These are phyloP conservation scores for Yarrowia bubula DNA, from an alignment of 805 yeast species.

Conservation along the genomic window DNA sequence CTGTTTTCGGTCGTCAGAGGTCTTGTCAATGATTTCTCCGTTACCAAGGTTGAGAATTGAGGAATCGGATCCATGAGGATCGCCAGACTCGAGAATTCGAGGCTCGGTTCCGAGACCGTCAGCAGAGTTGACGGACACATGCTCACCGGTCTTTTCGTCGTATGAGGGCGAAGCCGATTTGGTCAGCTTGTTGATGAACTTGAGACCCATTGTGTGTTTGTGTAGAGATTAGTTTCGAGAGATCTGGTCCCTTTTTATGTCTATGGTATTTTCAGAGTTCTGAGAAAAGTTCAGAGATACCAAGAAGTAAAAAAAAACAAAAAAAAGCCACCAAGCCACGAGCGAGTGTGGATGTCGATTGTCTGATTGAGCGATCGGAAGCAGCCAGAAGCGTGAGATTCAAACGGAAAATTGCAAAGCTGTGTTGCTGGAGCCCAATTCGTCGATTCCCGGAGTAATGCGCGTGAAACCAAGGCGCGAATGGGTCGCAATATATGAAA, in stretches of 20 bases:
- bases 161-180: conserved; percentile 2
- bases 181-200: conserved; percentile 19
- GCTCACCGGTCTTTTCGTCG: conserved; percentile 6
- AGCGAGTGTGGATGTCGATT: not conserved
- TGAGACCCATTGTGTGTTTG: conserved; percentile 14
- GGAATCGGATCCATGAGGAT: conserved; percentile 11
- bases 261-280: not conserved
- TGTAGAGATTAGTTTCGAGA: not conserved
- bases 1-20: conserved; percentile 32
- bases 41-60: conserved; percentile 18
- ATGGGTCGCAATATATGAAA: not conserved
- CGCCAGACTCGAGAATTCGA: conserved; percentile 11
- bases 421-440: not conserved
- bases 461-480: not conserved
- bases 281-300: not conserved
- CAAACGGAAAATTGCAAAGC: too few species aligned
- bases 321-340: conserved; percentile 23
- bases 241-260: not conserved
- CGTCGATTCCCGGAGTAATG: not conserved
- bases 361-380: too few species aligned
- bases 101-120: conserved; percentile 11
- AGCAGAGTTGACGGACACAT: conserved; percentile 8
- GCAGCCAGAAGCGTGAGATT: too few species aligned
- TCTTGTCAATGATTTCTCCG: conserved; percentile 23
- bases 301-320: not conserved